Base-by-base conservation (phyloP, 2,329 filamentous ascomycete genomes). In the Cadophora malorum region DNA sequence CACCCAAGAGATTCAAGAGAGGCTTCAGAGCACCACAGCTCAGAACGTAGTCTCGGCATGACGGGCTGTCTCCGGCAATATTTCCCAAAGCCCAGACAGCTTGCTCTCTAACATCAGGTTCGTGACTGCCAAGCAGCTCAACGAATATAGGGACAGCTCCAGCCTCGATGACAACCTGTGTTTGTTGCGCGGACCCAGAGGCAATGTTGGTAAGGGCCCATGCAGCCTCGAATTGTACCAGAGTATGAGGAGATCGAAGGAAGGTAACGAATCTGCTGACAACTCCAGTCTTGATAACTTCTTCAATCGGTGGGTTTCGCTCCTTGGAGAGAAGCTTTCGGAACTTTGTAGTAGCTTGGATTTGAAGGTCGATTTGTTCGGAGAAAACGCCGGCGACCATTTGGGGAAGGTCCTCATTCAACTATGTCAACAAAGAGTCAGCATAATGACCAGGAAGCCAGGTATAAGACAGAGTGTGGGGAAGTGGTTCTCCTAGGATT, bases 191-290 rank as follows among this genome's bases (percentile, higher is more conserved):
- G 68, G 95, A 98, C 71, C 96, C 96, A 61, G 95, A 98, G 70
- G 96, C 96, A 81, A 99, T 99, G 85, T 99, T 99, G 85, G 96
- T 99, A 79, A 99, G 85, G 72, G 96, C 96, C 96, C 96, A 99
- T 53, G 96, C 96, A 77, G 96, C 96, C 86, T 99, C 96, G 79
- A 99, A 99, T 82, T 99, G 96, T 66, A 99, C 96, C 60, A 99
- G 88, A 41, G 96, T 98, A 82, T 99, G 96, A 72, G 96, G 96
- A 66, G 96, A 99, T 79, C 93, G 92, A 70, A 99, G 90, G 83
- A 99, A 99, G 82, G 97, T 94, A 81, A 99, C 96, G 78, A 99
- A 99, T 79, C 96, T 92, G 84, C 90, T 91, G 74, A 99, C 96
- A 72, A 99, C 96, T 78, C 96, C 96, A 68, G 96, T 98, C 87